Conservation (phyloP, 768 basidiomycete species). For the Favolaschia claudopus region DNA sequence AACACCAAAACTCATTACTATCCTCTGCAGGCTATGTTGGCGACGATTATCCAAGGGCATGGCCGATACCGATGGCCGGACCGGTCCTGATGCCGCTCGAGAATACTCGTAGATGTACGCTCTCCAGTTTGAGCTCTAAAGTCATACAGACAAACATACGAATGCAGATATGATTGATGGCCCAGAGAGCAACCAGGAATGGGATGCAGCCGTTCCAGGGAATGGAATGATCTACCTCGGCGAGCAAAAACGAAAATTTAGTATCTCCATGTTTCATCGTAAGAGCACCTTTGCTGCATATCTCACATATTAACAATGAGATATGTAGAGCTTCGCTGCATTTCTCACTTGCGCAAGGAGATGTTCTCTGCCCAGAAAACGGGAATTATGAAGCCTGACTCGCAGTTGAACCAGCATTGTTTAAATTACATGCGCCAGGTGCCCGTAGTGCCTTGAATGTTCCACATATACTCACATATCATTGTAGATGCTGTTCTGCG, state of each 20-base stretch:
- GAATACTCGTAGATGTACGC: conserved; percentile 39
- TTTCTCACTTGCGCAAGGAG: conserved; percentile 42
- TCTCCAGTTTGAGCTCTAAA: too few species aligned
- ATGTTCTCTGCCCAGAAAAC: conserved; percentile 23
- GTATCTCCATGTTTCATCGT: conserved; percentile 44
- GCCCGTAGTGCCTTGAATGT: too few species aligned
- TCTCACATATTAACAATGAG: not conserved
- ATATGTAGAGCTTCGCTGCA: conserved; percentile 41
- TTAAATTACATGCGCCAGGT: conserved; percentile 32
- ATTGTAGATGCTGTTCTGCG: conserved; percentile 27
- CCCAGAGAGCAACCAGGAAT: conserved; percentile 37
- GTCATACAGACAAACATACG: too few species aligned
- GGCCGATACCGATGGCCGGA: conserved; percentile 38
- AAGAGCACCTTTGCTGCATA: not conserved
- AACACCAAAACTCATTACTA: not conserved
- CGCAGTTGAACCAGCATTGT: conserved; percentile 42
- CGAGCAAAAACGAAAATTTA: conserved; percentile 38
- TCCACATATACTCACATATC: too few species aligned
- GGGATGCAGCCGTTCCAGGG: conserved; percentile 39
- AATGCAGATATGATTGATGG: too few species aligned
- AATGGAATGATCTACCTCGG: conserved; percentile 43
- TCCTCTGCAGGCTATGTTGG: conserved; percentile 21
- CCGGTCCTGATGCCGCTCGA: conserved; percentile 42
- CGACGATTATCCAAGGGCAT: conserved; percentile 40
- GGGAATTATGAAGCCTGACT: conserved; percentile 23